These are phyloP conservation scores for Gossypium sturtianum DNA, from an alignment of 345 rosid species.

Conservation along the genomic window DNA sequence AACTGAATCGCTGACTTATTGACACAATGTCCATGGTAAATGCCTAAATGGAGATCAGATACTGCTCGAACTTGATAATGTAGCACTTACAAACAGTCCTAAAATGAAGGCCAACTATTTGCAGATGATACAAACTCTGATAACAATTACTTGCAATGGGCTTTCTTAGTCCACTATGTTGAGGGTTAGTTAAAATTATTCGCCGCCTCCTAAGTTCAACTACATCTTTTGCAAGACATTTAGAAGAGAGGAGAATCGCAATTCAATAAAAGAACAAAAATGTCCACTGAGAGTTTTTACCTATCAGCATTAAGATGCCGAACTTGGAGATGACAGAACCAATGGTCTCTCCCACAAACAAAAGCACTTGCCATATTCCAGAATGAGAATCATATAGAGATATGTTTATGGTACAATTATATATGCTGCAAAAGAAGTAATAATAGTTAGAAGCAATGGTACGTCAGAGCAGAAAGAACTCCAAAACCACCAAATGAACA, in stretches of 20 bases:
- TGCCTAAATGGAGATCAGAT: not conserved
- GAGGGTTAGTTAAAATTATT: not conserved
- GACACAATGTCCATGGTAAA: not conserved
- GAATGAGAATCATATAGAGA: not conserved
- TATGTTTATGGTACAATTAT: constrained; percentile 4
- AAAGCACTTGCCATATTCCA: not conserved
- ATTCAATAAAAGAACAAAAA: not conserved
- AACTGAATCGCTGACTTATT: not conserved
- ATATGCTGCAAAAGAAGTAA: constrained; percentile 15
- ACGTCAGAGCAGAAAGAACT: not conserved
- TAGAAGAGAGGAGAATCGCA: not conserved
- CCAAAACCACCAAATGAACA: not conserved
- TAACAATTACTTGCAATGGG: not conserved
- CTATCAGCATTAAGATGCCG: constrained; percentile 13
- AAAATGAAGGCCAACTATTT: not conserved
- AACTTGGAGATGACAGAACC: not conserved
- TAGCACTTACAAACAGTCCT: not conserved
- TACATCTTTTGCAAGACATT: not conserved
- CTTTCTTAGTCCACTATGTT: not conserved
- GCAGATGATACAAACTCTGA: not conserved
- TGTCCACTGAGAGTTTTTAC: not conserved
- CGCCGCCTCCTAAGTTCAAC: not conserved
- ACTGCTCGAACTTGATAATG: not conserved
- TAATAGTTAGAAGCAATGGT: not conserved
- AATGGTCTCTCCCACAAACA: not conserved